Base-by-base conservation (phyloP, 2,329 filamentous ascomycete species). In the Diplodia mutila region DNA sequence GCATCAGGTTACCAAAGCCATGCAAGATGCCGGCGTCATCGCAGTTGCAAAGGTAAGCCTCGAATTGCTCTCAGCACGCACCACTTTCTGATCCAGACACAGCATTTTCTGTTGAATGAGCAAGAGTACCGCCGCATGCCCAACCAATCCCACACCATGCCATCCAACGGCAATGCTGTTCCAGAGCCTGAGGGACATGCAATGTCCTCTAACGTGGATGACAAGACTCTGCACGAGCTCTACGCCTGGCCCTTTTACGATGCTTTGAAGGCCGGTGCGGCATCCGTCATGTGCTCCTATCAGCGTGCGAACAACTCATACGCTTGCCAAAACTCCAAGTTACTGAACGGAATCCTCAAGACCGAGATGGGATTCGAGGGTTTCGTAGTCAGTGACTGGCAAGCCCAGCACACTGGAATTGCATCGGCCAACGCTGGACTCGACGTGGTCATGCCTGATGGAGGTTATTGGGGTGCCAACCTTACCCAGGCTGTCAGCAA, bases 161-260 rank as follows among this genome's bases (percentile, higher is more conserved):
- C 39, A 6, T 11, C 57, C 57, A 49, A 32, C 9, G 42, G 57
- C 16, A 42, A 32, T 6, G 9, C 11, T 11, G 7, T 8, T 27
- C 7, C 18, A 16, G 89, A 85, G 0, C 83, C 87, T 25, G 90
- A 90, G 70, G 49, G 73, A 73, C 75, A 79, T 9, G 75, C 77
- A 12, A 77, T 79, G 68, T 81, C 73, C 23, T 85, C 85, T 52
- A 90, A 90, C 72, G 80, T 89, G 1, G 88, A 90, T 68, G 89
- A 91, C 72, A 84, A 85, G 67, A 87, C 88, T 0, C 78, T 90
- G 27, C 87, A 90, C 70, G 89, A 91, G 74, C 79, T 87, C n/a
- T 91, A 91, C 64, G 81, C 87, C 2, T 90, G 86, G 83, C 88
- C 89, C 0, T 91, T 90, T 68, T 83, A 86, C 73, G 85, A 90